These are phyloP conservation scores for Fusarium sp. DNA, from an alignment of 2,329 filamentous ascomycete species.

Conservation along the genomic window DNA sequence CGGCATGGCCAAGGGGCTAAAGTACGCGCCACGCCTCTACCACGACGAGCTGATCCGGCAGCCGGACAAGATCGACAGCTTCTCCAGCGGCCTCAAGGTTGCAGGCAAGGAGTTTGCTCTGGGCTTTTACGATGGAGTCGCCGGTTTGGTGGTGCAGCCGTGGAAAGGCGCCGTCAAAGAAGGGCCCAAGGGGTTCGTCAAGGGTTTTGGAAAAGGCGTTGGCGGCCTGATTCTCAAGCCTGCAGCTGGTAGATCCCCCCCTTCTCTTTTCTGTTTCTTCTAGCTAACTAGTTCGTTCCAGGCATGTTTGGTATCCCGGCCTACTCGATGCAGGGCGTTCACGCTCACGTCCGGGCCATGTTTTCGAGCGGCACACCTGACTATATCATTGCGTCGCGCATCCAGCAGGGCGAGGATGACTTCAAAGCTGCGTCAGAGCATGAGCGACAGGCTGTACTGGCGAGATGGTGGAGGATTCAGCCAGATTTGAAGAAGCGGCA, in stretches of 20 bases:
- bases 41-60: background rate
- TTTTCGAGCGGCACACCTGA: background rate
- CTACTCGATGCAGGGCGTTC: background rate
- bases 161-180: background rate
- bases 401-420: background rate
- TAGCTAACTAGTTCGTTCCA: background rate
- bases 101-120: background rate
- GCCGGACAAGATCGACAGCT: background rate
- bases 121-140: background rate
- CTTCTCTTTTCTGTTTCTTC: background rate
- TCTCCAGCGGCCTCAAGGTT: background rate
- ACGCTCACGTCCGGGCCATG: background rate
- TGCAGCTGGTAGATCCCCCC: background rate
- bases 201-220: background rate
- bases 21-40: background rate
- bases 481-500: background rate
- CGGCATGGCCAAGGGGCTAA: background rate
- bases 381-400: background rate
- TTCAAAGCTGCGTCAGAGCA: background rate
- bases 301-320: background rate
- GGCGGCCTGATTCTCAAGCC: background rate
- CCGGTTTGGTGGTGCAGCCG: background rate
- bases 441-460: background rate
- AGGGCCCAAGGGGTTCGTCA: background rate
- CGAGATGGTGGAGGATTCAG: background rate